phyloP scores from a whole-genome alignment of 805 yeast genomes.

The Pichia paraexigua region DNA sequence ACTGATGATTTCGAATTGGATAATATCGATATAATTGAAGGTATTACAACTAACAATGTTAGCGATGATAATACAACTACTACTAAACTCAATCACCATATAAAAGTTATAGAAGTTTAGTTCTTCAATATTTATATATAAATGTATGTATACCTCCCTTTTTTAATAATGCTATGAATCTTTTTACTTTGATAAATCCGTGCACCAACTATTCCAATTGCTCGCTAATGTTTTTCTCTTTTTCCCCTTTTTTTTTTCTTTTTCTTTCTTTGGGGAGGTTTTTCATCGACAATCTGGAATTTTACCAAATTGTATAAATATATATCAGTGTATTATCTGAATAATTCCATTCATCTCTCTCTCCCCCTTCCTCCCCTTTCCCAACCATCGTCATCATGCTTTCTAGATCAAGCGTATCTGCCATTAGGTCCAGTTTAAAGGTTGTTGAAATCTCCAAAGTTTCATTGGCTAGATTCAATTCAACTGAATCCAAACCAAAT shows the following conservation, averaged over 20 bases:
- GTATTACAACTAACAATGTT: not conserved
- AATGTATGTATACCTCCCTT: not conserved
- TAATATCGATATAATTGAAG: slow-evolving; percentile 3
- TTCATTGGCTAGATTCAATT: slow-evolving; percentile 3
- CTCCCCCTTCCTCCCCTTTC: too few relatives aligned
- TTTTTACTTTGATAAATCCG: too few relatives aligned
- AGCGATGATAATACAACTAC: not conserved
- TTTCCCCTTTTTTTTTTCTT: too few relatives aligned
- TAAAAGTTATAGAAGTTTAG: not conserved
- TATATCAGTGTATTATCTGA: too few relatives aligned
- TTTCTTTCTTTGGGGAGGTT: too few relatives aligned
- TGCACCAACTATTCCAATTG: too few relatives aligned
- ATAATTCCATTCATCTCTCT: too few relatives aligned
- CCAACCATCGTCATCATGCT: slow-evolving; percentile 5
- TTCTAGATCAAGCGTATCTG: slow-evolving; percentile 4
- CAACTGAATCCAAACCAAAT: not conserved
- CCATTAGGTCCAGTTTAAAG: not conserved
- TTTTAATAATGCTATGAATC: too few relatives aligned
- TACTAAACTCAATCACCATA: not conserved
- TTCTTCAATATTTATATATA: not conserved
- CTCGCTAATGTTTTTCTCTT: too few relatives aligned
- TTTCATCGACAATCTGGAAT: too few relatives aligned
- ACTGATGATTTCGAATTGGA: not conserved
- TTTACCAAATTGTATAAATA: too few relatives aligned
- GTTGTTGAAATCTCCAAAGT: not conserved